Percentiles rank a stretch among this genome's conserved stretches.
phyloP scores from a whole-genome alignment of 352 stramenopile species.

The Peronospora destructor region DNA sequence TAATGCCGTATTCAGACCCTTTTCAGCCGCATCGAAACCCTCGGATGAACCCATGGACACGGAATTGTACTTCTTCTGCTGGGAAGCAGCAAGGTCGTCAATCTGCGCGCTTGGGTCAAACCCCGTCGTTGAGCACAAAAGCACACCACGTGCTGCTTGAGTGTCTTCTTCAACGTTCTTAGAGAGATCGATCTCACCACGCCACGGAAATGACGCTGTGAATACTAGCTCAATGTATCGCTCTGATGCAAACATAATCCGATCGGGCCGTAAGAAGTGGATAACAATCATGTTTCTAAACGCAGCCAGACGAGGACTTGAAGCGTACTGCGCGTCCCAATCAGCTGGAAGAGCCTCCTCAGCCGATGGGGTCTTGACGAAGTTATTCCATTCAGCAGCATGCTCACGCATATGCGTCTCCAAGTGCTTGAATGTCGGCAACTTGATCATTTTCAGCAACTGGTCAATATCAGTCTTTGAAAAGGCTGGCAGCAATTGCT shows the following conservation, averaged over 20 bases:
- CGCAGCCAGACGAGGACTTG: conserved; percentile 48
- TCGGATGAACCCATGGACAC: conserved; percentile 98
- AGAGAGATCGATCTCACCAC: conserved; percentile 89
- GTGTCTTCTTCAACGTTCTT: conserved; percentile 91
- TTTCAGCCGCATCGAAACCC: conserved; percentile 93
- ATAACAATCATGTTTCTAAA: conserved; percentile 83
- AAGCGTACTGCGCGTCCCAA: conserved; percentile 48
- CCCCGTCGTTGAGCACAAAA: conserved; percentile 95
- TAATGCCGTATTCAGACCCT: conserved; percentile 89
- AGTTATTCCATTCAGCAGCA: conserved; percentile 60
- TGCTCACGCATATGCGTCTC: conserved; percentile 62
- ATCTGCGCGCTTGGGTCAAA: conserved; percentile 97
- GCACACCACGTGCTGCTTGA: conserved; percentile 85
- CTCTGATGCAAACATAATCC: conserved; percentile 78
- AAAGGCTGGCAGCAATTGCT: conserved; percentile 47
- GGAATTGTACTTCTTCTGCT: conserved; percentile 91
- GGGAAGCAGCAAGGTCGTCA: conserved; percentile 88
- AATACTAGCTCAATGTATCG: conserved; percentile 81
- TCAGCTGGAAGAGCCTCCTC: conserved; percentile 62
- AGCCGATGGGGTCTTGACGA: conserved; percentile 68
- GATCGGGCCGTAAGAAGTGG: conserved; percentile 84
- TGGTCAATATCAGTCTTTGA: conserved; percentile 71
- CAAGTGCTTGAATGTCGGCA: conserved; percentile 78
- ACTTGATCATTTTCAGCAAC: conserved; percentile 69
- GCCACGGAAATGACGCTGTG: conserved; percentile 90